These are phyloP conservation scores for Candida argentea DNA, from an alignment of 805 yeast species.

Conservation along the genomic window DNA sequence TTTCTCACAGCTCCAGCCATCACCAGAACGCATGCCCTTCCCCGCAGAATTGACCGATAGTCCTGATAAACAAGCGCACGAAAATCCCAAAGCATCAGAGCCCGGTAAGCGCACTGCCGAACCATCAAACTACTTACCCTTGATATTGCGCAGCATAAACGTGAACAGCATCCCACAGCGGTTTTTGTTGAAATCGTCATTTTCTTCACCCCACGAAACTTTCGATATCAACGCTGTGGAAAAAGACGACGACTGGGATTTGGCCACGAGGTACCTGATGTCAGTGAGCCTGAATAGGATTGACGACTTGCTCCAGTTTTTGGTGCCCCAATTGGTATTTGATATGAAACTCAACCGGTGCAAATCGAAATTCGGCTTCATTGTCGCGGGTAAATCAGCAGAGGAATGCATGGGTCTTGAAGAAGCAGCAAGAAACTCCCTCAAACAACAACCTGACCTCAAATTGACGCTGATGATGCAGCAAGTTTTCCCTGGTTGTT, in stretches of 20 bases:
- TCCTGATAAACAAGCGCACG: background rate
- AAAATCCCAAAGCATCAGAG: constrained; percentile 1
- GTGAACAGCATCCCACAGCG: constrained; percentile 49
- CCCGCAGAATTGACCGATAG: too few relatives aligned
- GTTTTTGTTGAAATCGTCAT: constrained; percentile 32
- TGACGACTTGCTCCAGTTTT: constrained; percentile 25
- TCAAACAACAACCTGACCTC: background rate
- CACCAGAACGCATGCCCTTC: too few relatives aligned
- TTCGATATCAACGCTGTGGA: constrained; percentile 24
- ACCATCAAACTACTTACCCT: constrained; percentile 55
- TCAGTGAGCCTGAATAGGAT: constrained; percentile 16
- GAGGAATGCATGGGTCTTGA: constrained; percentile 3
- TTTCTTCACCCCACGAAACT: constrained; percentile 10
- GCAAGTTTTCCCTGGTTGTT: constrained; percentile 21
- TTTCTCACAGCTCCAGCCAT: background rate
- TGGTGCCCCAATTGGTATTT: constrained; percentile 32
- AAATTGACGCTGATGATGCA: constrained; percentile 6
- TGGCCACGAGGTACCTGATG: constrained; percentile 20
- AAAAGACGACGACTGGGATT: constrained; percentile 25
- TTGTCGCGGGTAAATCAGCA: constrained; percentile 1
- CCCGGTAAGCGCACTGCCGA: constrained; percentile 12
- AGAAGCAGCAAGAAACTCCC: background rate
- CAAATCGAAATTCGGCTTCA: constrained; percentile 7
- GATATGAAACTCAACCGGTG: constrained; percentile 20
- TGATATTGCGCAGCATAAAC: constrained; percentile 55